phyloP scores from a whole-genome alignment of 2,329 filamentous ascomycete genomes.

The Arthrobotrys iridis region DNA sequence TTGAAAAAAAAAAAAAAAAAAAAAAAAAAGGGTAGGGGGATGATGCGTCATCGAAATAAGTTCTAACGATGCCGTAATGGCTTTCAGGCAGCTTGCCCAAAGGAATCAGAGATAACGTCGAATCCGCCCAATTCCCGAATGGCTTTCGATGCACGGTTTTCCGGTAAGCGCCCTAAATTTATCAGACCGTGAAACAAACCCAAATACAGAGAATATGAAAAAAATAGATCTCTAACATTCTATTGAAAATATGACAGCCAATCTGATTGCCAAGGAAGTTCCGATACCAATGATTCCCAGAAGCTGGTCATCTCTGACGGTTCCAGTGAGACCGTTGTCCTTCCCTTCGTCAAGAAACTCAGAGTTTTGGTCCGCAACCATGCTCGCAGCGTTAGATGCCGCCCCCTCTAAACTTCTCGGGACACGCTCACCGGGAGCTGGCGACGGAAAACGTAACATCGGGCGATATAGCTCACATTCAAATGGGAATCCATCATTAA shows the following conservation, averaged over 20 bases:
- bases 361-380: conserved; percentile 7
- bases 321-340: neutral
- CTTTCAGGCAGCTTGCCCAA: neutral
- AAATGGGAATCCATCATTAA: neutral
- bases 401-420: neutral
- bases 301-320: neutral
- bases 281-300: conserved; percentile 8
- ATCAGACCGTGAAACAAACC: neutral
- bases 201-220: neutral
- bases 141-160: neutral
- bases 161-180: conserved; percentile 3
- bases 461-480: neutral
- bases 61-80: neutral
- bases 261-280: conserved; percentile 13
- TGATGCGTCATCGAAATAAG: neutral
- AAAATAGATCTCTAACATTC: neutral
- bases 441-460: neutral
- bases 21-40: neutral
- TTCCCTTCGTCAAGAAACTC: neutral
- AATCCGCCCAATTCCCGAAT: neutral
- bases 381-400: conserved; percentile 11
- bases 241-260: neutral
- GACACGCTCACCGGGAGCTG: neutral
- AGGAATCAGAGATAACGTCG: conserved; percentile 3
- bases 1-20: neutral